These are phyloP conservation scores for Saccharomycopsis hybrid DNA, from an alignment of 1,139 yeast genomes.

Conservation along the genomic window DNA sequence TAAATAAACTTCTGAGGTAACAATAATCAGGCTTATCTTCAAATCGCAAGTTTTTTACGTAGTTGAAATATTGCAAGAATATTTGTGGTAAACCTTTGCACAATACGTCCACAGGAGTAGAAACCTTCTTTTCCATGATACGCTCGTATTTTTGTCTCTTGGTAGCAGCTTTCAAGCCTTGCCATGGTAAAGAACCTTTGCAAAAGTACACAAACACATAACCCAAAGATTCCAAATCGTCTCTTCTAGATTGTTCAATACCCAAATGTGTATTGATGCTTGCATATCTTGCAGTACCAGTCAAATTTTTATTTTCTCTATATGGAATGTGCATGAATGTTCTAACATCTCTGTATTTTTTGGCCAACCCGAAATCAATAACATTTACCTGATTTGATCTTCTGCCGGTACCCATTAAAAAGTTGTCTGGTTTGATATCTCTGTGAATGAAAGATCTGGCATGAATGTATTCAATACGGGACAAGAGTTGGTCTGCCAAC, in stretches of 20 bases:
- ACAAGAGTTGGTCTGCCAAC: conserved; percentile 89
- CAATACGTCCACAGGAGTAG: conserved; percentile 81
- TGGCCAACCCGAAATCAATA: conserved; percentile 95
- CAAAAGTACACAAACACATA: conserved; percentile 92
- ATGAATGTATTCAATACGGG: conserved; percentile 92
- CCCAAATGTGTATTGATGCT: conserved; percentile 95
- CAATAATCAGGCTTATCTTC: conserved; percentile 96
- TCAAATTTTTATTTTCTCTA: conserved; percentile 89
- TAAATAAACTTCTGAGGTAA: conserved; percentile 79
- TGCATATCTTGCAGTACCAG: conserved; percentile 97
- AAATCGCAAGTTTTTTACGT: conserved; percentile 83
- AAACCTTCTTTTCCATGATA: conserved; percentile 93
- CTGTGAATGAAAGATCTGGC: conserved; percentile 92
- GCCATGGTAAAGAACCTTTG: conserved; percentile 97
- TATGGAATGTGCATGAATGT: conserved; percentile 95
- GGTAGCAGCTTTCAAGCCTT: conserved; percentile 94
- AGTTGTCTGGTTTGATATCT: conserved; percentile 84
- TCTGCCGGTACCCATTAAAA: conserved; percentile 93
- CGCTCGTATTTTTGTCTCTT: conserved; percentile 96
- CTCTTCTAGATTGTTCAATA: conserved; percentile 93
- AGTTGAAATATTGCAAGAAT: conserved; percentile 81
- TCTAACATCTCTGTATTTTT: conserved; percentile 91
- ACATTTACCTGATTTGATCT: conserved; percentile 94
- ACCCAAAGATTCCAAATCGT: conserved; percentile 92
- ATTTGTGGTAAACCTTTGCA: conserved; percentile 91